Base-by-base conservation (phyloP, 1,284 basidiomycete genomes). In the Leccinum pachyderme region DNA sequence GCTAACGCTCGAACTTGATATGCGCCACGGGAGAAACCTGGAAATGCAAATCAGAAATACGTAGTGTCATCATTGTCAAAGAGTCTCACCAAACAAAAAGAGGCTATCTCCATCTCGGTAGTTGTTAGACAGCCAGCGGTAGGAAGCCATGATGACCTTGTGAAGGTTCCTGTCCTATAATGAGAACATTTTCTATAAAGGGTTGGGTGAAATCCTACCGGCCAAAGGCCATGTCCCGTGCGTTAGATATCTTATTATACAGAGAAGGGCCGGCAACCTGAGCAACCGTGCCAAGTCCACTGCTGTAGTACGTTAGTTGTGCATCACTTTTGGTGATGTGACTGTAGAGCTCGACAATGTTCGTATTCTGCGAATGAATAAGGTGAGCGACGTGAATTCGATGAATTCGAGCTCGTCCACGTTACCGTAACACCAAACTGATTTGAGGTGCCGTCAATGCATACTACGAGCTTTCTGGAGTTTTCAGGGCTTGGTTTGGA, bases 1-100 rank as follows among this genome's bases (percentile, higher is more conserved):
- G 73, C 70, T 45, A 75, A 54, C 3, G 61, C 65, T 44, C 73
- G 66, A 8, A 72, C 73, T 56, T 75, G 75, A 51, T 75, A 75
- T 27, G 74, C 75, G 18, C 73, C 73, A 4, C 73, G 71, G 1
- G 73, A 75, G 59, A 72, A 75, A 0, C 73, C 73, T 75, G 44
- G 8, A 47, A 29, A 25, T 7, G 44, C 5, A 32, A 11, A n/a
- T 62, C 15, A 61, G 57, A 48, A 7, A 22, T 24, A 5, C 0
- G 6, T 15, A 7, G 13, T 3, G 1, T 28, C 33, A 31, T 15
- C 13, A 37, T 12, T 29, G 44, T 6, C 4, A 15, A 18, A 24
- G 5, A 25, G 24, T 28, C 61, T 39, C 41, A 71, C 74, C 73
- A 31, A 74, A 75, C 27, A 74, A 51, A 53, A 59, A 76, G 13